Evolutionary conservation across 2,329 filamentous ascomycete genomes (phyloP), one percentile per base, ranked within the genome.

Genomic region (Talaromyces rugulosus): DNA sequence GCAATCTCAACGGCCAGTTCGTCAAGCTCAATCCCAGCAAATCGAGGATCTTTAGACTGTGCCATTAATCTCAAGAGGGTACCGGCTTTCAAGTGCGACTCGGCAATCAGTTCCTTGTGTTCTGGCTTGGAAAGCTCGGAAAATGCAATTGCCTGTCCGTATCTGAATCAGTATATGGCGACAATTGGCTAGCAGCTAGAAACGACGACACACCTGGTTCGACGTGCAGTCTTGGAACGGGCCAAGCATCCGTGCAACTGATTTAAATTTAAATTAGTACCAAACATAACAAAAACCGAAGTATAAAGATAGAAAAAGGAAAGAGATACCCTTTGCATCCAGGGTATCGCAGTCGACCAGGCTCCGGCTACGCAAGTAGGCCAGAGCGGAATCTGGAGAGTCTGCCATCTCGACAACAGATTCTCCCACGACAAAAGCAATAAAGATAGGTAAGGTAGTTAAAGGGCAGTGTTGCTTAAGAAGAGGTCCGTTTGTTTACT

Each of bases 1-100:
- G 83, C 80, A 63, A 85, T 77, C 61, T 88, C 85, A 4, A 84
- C 80, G 1, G 83, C 82, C 27, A 88, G 72, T 62, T 85, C 81
- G 11, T 78, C 75, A 5, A 75, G 63, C 0, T 73, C 67, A 6
- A 81, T 67, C 28, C 72, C 75, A 0, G 70, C 63, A 64, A 76
- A 80, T 16, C 71, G 67, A 4, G 65, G 53, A 75, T 63, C 58
- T 40, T 61, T 58, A 69, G 47, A 71, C 70, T 56, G 71, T 69
- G 5, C 78, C 74, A 40, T 63, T 3, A 58, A 56, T n/a, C 28
- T 57, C 54, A 77, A 68, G 27, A 85, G 75, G 3, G 75, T 64
- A 3, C 71, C 66, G 8, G 73, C 69, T 51, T 71, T 65, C 44
- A 55, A 34, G 18, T 68, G 44, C 8, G 72, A 69, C 2, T 62